Conservation (phyloP, 2,329 filamentous ascomycete species). For the Botryotinia narcissicola region DNA sequence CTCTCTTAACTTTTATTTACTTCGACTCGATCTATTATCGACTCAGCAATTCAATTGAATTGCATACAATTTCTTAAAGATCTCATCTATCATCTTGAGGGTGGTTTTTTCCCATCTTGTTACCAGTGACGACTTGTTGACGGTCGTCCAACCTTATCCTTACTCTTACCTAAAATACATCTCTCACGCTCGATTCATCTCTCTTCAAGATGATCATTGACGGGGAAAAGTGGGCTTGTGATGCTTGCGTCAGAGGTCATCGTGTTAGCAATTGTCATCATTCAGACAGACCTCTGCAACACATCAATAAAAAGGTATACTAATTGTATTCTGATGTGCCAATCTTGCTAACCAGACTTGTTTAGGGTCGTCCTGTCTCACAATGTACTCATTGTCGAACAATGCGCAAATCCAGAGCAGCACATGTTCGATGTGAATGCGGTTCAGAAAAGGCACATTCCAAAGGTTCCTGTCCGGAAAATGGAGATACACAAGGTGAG, state of each 20-base stretch:
- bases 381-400: slow-evolving; percentile 97
- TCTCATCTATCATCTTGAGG: slow-evolving; percentile 29
- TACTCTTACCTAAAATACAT: not conserved
- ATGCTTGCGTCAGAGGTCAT: slow-evolving; percentile 89
- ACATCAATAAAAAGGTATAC: slow-evolving; percentile 82
- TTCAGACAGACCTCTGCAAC: slow-evolving; percentile 82
- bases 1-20: slow-evolving; percentile 24
- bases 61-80: slow-evolving; percentile 34
- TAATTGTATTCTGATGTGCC: not conserved
- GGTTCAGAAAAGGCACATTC: slow-evolving; percentile 83
- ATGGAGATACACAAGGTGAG: slow-evolving; percentile 44
- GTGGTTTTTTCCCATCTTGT: slow-evolving; percentile 28
- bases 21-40: slow-evolving; percentile 38
- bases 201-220: slow-evolving; percentile 69
- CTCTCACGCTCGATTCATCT: slow-evolving; percentile 27
- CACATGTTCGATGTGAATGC: slow-evolving; percentile 95
- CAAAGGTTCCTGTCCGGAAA: slow-evolving; percentile 52
- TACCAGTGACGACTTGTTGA: slow-evolving; percentile 22
- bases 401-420: slow-evolving; percentile 91
- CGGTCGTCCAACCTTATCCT: slow-evolving; percentile 30
- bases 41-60: slow-evolving; percentile 37
- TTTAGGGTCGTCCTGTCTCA: slow-evolving; percentile 80
- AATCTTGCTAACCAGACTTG: slow-evolving; percentile 16
- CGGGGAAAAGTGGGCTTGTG: slow-evolving; percentile 97
- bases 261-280: slow-evolving; percentile 99